Conservation (phyloP, 2,329 filamentous ascomycete genomes). For the Trichoderma sp. region DNA sequence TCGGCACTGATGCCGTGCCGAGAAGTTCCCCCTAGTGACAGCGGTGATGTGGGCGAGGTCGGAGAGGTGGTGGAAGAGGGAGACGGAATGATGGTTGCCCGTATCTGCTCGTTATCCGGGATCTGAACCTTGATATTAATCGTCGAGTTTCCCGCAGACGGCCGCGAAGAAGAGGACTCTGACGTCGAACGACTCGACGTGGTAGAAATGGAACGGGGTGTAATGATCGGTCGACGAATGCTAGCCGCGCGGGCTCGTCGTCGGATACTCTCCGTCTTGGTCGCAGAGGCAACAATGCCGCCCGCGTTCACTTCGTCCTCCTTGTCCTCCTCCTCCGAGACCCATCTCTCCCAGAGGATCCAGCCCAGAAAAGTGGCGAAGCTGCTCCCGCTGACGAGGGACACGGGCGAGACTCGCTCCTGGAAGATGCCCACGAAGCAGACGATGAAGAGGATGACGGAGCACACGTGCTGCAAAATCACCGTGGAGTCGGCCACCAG, state of each 20-base stretch:
- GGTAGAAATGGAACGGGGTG: conserved; percentile 29
- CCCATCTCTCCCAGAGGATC: conserved; percentile 90
- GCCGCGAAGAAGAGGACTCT: conserved; percentile 24
- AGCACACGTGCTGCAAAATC: conserved; percentile 95
- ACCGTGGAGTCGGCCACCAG: conserved; percentile 92
- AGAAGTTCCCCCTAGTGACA: not conserved
- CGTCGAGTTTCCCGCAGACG: conserved; percentile 46
- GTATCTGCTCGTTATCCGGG: conserved; percentile 11
- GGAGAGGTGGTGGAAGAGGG: conserved; percentile 29
- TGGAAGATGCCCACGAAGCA: conserved; percentile 90
- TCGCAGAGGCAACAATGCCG: conserved; percentile 34
- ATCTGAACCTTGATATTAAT: conserved; percentile 37
- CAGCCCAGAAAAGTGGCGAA: conserved; percentile 81
- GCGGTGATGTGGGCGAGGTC: not conserved
- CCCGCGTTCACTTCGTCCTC: conserved; percentile 39
- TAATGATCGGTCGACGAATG: conserved; percentile 35
- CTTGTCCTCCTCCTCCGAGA: conserved; percentile 63
- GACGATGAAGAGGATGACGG: conserved; percentile 89
- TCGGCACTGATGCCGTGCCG: not conserved
- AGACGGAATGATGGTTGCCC: conserved; percentile 35
- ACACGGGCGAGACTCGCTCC: conserved; percentile 82
- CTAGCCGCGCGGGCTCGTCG: conserved; percentile 38
- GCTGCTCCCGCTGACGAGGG: conserved; percentile 81
- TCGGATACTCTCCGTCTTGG: conserved; percentile 34
- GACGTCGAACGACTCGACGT: conserved; percentile 27